Conservation (phyloP, 352 stramenopile genomes). For the Plasmopara muralis region DNA sequence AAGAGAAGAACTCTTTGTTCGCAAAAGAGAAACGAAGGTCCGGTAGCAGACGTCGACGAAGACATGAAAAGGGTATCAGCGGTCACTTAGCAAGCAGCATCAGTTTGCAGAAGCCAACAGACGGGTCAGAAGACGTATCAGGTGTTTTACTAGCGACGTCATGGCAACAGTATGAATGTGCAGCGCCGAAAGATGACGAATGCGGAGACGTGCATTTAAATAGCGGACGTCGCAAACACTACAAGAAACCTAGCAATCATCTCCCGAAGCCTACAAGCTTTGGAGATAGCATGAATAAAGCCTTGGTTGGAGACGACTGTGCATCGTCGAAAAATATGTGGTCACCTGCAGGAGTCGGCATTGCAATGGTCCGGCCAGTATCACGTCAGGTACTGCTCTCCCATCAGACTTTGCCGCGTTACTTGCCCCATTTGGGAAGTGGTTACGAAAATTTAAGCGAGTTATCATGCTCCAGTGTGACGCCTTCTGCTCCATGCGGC, state of each 20-base stretch:
- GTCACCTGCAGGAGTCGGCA: slow-evolving; percentile 14
- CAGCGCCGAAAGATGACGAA: slow-evolving; percentile 41
- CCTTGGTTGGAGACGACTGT: slow-evolving; percentile 6
- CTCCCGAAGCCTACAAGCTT: slow-evolving; percentile 29
- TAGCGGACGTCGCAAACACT: slow-evolving; percentile 28
- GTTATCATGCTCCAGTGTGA: slow-evolving; percentile 8
- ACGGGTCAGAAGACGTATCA: slow-evolving; percentile 26
- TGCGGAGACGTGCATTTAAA: slow-evolving; percentile 12
- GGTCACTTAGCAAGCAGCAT: slow-evolving; percentile 32
- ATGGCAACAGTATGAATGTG: slow-evolving; percentile 20
- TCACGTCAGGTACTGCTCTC: slow-evolving; percentile 35
- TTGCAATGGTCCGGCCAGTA: slow-evolving; percentile 37
- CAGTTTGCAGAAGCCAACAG: slow-evolving; percentile 28
- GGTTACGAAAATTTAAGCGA: slow-evolving; percentile 18
- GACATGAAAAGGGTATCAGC: slow-evolving; percentile 27
- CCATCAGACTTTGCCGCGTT: slow-evolving; percentile 33
- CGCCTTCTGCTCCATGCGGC: slow-evolving; percentile 10
- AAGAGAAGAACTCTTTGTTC: slow-evolving; percentile 32
- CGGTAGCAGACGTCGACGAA: slow-evolving; percentile 30
- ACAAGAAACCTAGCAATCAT: slow-evolving; percentile 39
- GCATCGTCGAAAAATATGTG: slow-evolving; percentile 14
- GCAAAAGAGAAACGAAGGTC: slow-evolving; percentile 39
- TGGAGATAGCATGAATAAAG: slow-evolving; percentile 33
- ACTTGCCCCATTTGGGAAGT: slow-evolving; percentile 36
- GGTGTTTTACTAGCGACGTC: slow-evolving; percentile 6